phyloP scores from a whole-genome alignment of 2,329 filamentous ascomycete genomes.

The Magnaporthiopsis incrustans region DNA sequence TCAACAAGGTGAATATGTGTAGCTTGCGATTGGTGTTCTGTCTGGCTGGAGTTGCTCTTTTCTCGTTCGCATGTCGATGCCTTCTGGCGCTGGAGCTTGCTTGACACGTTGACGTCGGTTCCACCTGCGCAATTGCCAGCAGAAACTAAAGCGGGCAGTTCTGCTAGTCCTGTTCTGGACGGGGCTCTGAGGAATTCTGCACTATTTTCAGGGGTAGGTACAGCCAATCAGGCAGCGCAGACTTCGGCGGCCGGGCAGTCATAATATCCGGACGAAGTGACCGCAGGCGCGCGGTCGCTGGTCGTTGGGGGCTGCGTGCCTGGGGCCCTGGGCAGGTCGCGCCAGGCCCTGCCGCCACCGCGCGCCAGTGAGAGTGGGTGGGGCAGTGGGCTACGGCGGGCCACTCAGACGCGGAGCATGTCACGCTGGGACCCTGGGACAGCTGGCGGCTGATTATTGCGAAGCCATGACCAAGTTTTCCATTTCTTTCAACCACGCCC shows the following conservation, averaged over 20 bases:
- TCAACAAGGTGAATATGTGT: background rate
- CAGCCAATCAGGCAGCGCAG: background rate
- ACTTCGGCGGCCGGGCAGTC: conserved; percentile 5
- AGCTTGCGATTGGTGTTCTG: background rate
- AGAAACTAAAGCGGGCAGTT: background rate
- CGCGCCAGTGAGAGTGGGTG: background rate
- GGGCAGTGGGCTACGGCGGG: conserved; percentile 4
- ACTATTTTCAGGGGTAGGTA: background rate
- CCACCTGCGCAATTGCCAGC: background rate
- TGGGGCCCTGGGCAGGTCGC: background rate
- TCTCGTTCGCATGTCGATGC: background rate
- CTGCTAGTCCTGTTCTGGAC: background rate
- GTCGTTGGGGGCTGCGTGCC: too few species aligned
- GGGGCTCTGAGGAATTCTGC: background rate
- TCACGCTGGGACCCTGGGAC: background rate
- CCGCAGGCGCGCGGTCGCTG: background rate
- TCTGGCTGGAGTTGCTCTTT: background rate
- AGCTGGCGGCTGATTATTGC: conserved; percentile 13
- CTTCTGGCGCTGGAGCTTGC: conserved; percentile 4
- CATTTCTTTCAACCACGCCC: conserved; percentile 7
- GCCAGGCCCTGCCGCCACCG: background rate
- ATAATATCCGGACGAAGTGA: background rate
- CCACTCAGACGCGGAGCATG: conserved; percentile 14
- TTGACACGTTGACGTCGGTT: conserved; percentile 6
- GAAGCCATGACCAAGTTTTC: conserved; percentile 19